Evolutionary conservation across 495 filamentous ascomycete genomes (phyloP).

Genomic region (Aspergillus funiculosus): DNA sequence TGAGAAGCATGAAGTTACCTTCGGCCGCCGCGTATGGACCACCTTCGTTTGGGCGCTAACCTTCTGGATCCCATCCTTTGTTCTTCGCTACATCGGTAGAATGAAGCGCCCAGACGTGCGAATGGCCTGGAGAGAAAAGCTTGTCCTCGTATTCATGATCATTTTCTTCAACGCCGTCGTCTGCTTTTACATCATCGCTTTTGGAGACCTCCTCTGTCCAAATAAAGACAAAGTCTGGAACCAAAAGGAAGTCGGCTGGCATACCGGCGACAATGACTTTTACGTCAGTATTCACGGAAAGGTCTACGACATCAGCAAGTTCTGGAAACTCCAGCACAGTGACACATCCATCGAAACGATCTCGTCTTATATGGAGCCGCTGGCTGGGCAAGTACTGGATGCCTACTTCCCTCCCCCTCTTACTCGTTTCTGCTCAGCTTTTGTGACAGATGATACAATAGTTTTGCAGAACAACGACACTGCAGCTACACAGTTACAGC

Average conservation of each 20-base stretch:
- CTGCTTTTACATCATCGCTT: slow-evolving; percentile 87
- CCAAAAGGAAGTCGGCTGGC: slow-evolving; percentile 60
- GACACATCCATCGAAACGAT: slow-evolving; percentile 57
- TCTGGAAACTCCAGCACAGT: slow-evolving; percentile 79
- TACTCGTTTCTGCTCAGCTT: slow-evolving; percentile 59
- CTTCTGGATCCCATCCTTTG: slow-evolving; percentile 90
- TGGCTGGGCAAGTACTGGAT: slow-evolving; percentile 73
- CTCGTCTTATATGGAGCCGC: slow-evolving; percentile 60
- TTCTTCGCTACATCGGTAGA: slow-evolving; percentile 72
- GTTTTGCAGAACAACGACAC: slow-evolving; percentile 60
- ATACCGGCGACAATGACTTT: slow-evolving; percentile 68
- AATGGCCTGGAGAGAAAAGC: slow-evolving; percentile 94
- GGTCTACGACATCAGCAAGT: slow-evolving; percentile 89
- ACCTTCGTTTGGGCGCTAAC: slow-evolving; percentile 77
- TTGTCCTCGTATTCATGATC: slow-evolving; percentile 77
- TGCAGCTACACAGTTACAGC: slow-evolving; percentile 27
- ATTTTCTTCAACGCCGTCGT: slow-evolving; percentile 74
- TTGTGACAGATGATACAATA: slow-evolving; percentile 52
- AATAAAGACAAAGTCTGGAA: slow-evolving; percentile 90
- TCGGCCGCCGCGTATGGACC: slow-evolving; percentile 69
- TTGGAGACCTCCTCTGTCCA: slow-evolving; percentile 81
- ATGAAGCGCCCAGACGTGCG: slow-evolving; percentile 98
- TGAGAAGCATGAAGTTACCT: slow-evolving; percentile 58
- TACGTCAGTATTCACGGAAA: slow-evolving; percentile 83
- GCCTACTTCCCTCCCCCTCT: slow-evolving; percentile 82